Conservation (phyloP, 129 eudicot species). For the Lonicera japonica region DNA sequence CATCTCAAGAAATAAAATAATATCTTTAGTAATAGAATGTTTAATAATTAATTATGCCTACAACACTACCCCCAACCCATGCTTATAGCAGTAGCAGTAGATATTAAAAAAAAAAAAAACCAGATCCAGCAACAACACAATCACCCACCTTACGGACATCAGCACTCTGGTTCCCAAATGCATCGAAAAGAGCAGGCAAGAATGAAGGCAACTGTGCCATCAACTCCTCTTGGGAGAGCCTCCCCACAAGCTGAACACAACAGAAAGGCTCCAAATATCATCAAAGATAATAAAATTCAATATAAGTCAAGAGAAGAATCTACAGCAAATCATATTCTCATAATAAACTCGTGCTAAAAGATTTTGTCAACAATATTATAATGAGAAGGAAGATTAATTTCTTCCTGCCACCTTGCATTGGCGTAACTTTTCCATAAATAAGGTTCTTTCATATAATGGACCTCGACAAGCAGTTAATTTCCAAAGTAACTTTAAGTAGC, state of each 20-base stretch:
- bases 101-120: neutral
- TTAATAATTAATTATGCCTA: too few species aligned
- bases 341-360: too few species aligned
- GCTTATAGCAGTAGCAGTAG: neutral
- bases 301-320: too few species aligned
- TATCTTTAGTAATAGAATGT: conserved; percentile 9
- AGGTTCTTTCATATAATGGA: too few species aligned
- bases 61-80: too few species aligned
- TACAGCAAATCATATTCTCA: too few species aligned
- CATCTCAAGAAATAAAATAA: conserved; percentile 6
- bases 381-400: too few species aligned
- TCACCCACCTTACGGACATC: conserved; percentile 88
- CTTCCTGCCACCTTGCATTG: too few species aligned
- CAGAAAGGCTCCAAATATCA: neutral
- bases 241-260: conserved; percentile 76
- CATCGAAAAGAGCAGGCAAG: conserved; percentile 91
- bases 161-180: conserved; percentile 96
- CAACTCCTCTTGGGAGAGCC: conserved; percentile 84
- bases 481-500: too few species aligned
- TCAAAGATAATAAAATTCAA: neutral
- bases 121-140: neutral
- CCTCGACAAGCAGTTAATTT: too few species aligned
- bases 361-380: too few species aligned
- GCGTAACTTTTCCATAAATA: too few species aligned
- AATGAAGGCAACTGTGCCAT: conserved; percentile 77